Conservation (phyloP, 441 rosid genomes). For the Adansonia madagascariensis region DNA sequence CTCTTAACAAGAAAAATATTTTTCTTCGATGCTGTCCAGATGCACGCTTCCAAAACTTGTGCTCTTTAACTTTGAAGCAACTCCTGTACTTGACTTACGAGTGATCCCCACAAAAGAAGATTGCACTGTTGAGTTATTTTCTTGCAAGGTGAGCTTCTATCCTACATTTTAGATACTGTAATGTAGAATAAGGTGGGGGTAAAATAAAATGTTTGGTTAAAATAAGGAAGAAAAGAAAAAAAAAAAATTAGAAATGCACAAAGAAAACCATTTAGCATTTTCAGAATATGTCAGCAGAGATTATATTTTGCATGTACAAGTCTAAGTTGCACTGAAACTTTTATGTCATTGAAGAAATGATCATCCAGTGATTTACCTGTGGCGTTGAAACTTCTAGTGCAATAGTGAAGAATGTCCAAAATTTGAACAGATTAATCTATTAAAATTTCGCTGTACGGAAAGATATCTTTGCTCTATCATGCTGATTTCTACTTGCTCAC, state of each 20-base stretch:
- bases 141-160: constrained; percentile 67
- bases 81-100: constrained; percentile 68
- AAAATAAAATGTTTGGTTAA: background rate
- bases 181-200: background rate
- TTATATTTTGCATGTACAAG: background rate
- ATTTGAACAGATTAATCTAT: background rate
- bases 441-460: background rate
- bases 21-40: constrained; percentile 42
- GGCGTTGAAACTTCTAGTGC: background rate
- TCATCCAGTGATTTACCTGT: background rate
- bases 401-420: constrained; percentile 9
- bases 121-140: constrained; percentile 75
- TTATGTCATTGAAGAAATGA: background rate
- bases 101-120: constrained; percentile 62
- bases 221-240: background rate
- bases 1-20: background rate
- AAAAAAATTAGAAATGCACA: background rate
- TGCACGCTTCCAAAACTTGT: constrained; percentile 67
- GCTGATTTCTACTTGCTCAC: constrained; percentile 17
- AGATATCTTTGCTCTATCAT: background rate
- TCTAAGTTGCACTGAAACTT: background rate
- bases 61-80: constrained; percentile 71
- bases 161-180: constrained; percentile 1
- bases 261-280: constrained; percentile 1
- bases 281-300: background rate